These are phyloP conservation scores for Boletus reticuloceps DNA, from an alignment of 768 basidiomycete genomes.

Conservation along the genomic window DNA sequence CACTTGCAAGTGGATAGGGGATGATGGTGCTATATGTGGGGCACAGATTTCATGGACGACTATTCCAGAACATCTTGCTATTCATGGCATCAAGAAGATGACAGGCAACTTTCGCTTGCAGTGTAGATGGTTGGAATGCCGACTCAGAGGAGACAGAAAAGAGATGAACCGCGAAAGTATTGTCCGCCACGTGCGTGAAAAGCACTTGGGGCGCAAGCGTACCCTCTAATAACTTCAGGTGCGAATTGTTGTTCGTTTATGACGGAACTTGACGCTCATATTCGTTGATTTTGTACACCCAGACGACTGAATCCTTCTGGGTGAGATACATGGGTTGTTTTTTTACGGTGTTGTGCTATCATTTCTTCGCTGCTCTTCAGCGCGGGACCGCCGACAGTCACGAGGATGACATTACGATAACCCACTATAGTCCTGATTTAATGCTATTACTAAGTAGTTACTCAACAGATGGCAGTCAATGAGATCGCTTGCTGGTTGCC, in stretches of 20 bases:
- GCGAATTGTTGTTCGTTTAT: neutral
- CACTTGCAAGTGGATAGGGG: slow-evolving; percentile 6
- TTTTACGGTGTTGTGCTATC: neutral
- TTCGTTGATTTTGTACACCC: neutral
- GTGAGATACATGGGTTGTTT: neutral
- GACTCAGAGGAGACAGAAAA: neutral
- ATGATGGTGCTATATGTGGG: slow-evolving; percentile 1
- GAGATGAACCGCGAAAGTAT: slow-evolving; percentile 16
- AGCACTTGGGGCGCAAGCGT: slow-evolving; percentile 12
- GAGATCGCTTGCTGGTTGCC: neutral
- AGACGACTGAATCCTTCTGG: neutral
- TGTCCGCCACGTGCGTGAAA: slow-evolving; percentile 13
- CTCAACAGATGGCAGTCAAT: too few relatives aligned
- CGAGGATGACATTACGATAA: too few relatives aligned
- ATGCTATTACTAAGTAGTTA: neutral
- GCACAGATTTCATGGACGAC: neutral
- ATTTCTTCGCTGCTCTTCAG: neutral
- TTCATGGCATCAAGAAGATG: slow-evolving; percentile 1
- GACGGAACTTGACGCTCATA: neutral
- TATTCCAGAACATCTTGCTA: slow-evolving; percentile 8
- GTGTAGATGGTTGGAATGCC: slow-evolving; percentile 15
- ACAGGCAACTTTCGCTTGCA: accelerated
- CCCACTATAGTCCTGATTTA: neutral
- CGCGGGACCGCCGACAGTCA: neutral
- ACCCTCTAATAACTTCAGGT: neutral